These are phyloP conservation scores for Beauveria brongniartii DNA, from an alignment of 2,329 filamentous ascomycete species.

Conservation along the genomic window DNA sequence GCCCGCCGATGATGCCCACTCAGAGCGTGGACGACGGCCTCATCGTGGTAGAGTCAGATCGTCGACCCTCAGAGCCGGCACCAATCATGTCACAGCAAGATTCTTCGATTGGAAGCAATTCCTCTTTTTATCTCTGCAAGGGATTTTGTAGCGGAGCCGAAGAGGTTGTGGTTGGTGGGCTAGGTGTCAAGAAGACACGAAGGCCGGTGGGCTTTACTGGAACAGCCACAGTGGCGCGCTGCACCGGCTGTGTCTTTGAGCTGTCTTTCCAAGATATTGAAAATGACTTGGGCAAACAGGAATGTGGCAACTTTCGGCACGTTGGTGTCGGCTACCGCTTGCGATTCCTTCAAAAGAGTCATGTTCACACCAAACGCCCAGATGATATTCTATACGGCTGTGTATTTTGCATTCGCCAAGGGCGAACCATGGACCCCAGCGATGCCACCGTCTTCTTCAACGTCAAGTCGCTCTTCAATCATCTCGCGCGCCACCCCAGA, in stretches of 20 bases:
- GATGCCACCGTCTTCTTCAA: conserved; percentile 51
- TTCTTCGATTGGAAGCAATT: conserved; percentile 34
- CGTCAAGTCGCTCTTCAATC: conserved; percentile 43
- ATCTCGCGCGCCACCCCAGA: conserved; percentile 45
- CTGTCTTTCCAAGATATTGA: conserved; percentile 46
- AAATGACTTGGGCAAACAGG: conserved; percentile 39
- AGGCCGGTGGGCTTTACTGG: conserved; percentile 39
- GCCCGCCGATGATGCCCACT: neutral
- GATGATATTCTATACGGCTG: conserved; percentile 49
- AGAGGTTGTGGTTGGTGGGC: conserved; percentile 38
- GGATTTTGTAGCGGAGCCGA: conserved; percentile 49
- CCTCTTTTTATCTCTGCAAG: conserved; percentile 45
- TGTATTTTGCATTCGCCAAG: conserved; percentile 43
- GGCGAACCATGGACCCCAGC: conserved; percentile 42
- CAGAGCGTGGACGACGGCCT: conserved; percentile 14
- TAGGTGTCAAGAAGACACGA: conserved; percentile 42
- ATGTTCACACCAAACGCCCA: conserved; percentile 39
- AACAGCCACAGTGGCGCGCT: conserved; percentile 39
- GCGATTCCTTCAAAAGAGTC: conserved; percentile 48
- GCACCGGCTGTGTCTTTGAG: conserved; percentile 45
- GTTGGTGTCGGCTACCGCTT: conserved; percentile 41
- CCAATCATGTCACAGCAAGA: conserved; percentile 19
- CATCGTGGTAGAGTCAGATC: conserved; percentile 17
- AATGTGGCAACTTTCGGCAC: conserved; percentile 38
- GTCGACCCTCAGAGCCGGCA: neutral